Evolutionary conservation across 2,329 filamentous ascomycete species (phyloP).

Genomic region (Apiospora arundinis): DNA sequence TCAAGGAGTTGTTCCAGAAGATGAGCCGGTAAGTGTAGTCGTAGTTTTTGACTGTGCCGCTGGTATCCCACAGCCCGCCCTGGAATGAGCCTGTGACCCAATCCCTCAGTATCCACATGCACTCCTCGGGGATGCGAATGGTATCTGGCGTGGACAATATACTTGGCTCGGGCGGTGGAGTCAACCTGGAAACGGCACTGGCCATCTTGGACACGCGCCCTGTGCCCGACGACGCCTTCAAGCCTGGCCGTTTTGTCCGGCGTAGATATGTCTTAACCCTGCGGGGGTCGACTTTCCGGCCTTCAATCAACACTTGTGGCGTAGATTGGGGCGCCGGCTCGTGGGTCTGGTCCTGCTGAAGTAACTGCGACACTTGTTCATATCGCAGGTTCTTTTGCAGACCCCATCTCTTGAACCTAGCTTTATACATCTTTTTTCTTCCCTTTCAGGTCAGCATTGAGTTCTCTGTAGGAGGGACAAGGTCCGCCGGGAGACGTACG

Average conservation of each 20-base stretch:
- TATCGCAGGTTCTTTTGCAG: slow-evolving; percentile 19
- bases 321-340: background rate
- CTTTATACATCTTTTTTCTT: slow-evolving; percentile 21
- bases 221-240: background rate
- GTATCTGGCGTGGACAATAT: slow-evolving; percentile 3
- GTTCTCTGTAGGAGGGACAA: background rate
- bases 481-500: background rate
- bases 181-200: background rate
- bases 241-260: slow-evolving; percentile 18
- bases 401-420: slow-evolving; percentile 16
- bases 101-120: slow-evolving; percentile 1
- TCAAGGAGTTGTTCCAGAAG: slow-evolving; percentile 12
- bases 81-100: background rate
- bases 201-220: slow-evolving; percentile 2
- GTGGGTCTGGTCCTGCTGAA: background rate
- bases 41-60: background rate
- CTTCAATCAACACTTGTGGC: slow-evolving; percentile 13
- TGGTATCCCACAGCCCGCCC: slow-evolving; percentile 2
- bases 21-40: slow-evolving; percentile 17
- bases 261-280: slow-evolving; percentile 10
- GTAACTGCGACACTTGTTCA: slow-evolving; percentile 10
- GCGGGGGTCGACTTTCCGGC: slow-evolving; percentile 12
- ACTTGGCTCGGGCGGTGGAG: slow-evolving; percentile 7
- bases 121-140: slow-evolving; percentile 17
- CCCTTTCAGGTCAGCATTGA: background rate